A percentile compares a stretch with the other conserved stretches of the same genome.
Evolutionary conservation across 345 rosid species (phyloP).

Genomic region (Moricandia arvensis): DNA sequence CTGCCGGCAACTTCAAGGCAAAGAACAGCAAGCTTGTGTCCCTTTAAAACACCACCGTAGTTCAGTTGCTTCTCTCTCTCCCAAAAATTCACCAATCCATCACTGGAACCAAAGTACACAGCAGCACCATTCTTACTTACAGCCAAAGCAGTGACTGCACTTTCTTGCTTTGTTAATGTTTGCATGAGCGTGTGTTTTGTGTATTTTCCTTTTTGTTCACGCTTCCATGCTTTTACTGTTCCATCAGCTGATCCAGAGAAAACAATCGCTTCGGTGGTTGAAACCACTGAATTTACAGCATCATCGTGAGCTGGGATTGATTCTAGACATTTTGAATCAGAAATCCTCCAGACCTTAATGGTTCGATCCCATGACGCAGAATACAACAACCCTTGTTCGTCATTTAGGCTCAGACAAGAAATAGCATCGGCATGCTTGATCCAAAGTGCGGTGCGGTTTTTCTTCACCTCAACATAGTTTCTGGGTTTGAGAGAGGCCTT

Average conservation of each 20-base stretch:
- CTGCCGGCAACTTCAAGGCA: conserved; percentile 73
- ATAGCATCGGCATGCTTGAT: conserved; percentile 90
- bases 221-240: conserved; percentile 81
- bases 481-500: conserved; percentile 85
- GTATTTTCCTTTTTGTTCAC: conserved; percentile 52
- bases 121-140: conserved; percentile 47
- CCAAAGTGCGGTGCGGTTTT: conserved; percentile 73
- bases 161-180: conserved; percentile 73
- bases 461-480: conserved; percentile 73
- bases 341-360: conserved; percentile 83
- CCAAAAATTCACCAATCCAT: conserved; percentile 86
- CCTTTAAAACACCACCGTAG: conserved; percentile 76
- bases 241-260: conserved; percentile 96
- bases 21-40: conserved; percentile 88
- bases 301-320: conserved; percentile 88
- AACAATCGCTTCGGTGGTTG: conserved; percentile 50
- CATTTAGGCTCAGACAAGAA: conserved; percentile 73
- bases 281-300: conserved; percentile 79
- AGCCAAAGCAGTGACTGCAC: conserved; percentile 85
- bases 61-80: conserved; percentile 65
- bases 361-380: conserved; percentile 96
- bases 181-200: conserved; percentile 58
- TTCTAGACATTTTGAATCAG: conserved; percentile 85
- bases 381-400: conserved; percentile 64
- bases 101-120: conserved; percentile 85